Evolutionary conservation across 129 eudicot species (phyloP).

Genomic region (Arctium lappa): DNA sequence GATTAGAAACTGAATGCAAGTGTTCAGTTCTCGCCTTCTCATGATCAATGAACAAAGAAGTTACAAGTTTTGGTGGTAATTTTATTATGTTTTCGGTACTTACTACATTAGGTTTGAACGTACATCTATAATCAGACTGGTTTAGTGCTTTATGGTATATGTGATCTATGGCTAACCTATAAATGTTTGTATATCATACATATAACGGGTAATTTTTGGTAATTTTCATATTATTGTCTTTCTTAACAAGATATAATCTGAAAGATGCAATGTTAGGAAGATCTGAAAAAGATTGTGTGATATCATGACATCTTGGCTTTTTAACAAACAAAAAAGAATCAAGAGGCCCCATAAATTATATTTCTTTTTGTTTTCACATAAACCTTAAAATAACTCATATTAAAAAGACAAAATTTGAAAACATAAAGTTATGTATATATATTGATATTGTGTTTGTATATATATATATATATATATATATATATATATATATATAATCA

Average conservation of each 20-base stretch:
- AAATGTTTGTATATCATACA: not conserved
- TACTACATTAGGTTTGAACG: not conserved
- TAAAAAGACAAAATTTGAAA: not conserved
- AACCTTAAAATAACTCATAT: not conserved
- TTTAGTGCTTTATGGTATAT: not conserved
- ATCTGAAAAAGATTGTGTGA: not conserved
- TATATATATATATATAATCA: not conserved
- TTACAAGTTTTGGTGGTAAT: not conserved
- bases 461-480: too few species aligned
- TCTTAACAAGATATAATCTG: not conserved
- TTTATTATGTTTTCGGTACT: not conserved
- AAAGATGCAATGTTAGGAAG: not conserved
- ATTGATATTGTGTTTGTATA: too few species aligned
- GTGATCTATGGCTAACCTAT: not conserved
- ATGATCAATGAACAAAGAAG: not conserved
- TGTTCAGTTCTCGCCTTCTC: conserved; percentile 3
- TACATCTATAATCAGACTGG: not conserved
- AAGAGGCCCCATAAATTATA: not conserved
- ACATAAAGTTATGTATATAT: not conserved
- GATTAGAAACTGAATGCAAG: not conserved
- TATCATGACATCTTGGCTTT: not conserved
- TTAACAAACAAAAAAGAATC: not conserved
- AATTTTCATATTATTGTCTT: not conserved
- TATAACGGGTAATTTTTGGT: not conserved
- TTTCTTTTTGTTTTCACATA: not conserved